Base-by-base conservation (phyloP, 116 monocot genomes). In the Iris pallida region DNA sequence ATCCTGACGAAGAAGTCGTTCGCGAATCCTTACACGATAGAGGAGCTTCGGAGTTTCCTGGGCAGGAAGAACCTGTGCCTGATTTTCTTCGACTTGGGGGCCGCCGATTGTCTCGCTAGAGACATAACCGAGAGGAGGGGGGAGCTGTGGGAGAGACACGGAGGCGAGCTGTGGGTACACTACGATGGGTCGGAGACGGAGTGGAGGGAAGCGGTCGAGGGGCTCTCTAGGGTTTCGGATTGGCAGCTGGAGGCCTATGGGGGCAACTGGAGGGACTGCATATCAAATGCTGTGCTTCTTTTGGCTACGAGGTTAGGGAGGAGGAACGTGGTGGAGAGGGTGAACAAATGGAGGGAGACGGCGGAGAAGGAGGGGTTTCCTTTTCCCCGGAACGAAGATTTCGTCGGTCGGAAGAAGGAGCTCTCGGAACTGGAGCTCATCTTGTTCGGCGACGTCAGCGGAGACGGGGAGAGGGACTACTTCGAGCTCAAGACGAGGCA, bases 201-300 rank as follows among this genome's bases (percentile, higher is more conserved):
- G 74, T 95, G 95, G 95, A 91, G 68, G 58, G 89, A 91, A 58
- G 84, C 95, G 7, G 69, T 95, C 65, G 86, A 95, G 47, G 91
- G 87, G 20, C 77, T 95, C 3, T 80, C 84, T 51, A 58, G 91
- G 69, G 71, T 72, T 11, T 72, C 72, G 43, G 82, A 91, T 41
- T 75, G 64, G 78, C 91, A 85, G 45, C 57, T 95, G 54, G 95
- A 95, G 69, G 88, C 91, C 42, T 57, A 78, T 65, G 86, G 84
- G 57, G 95, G 95, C 7, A 91, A 95, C 48, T 95, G 86, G 95
- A 90, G 95, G 53, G 91, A 88, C 44, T 91, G 91, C 45, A 82
- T 95, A 76, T 60, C 83, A 30, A 80, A 78, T 30, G 71, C 91
- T 2, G 84, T 95, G 2, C 59, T 78, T 45, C 71, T 84, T 53